phyloP scores from a whole-genome alignment of 192 early-diverging fungal genomes.

The Coemansia asiatica region DNA sequence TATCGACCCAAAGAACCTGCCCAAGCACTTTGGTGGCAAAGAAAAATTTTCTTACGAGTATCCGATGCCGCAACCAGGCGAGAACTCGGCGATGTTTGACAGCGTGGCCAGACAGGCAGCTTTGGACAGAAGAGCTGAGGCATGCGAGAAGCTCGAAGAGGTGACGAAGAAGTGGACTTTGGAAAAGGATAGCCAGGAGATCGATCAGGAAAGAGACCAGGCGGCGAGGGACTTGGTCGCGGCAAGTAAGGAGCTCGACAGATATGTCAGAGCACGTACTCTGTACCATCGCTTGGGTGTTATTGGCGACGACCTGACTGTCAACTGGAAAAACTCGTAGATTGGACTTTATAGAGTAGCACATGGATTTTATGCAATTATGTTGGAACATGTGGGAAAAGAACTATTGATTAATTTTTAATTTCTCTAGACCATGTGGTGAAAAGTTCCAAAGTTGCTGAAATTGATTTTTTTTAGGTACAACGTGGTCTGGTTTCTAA shows the following conservation, averaged over 20 bases:
- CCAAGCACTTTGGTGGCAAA: constrained; percentile 61
- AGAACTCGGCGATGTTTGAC: constrained; percentile 59
- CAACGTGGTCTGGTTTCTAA: background rate
- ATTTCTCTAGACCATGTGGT: background rate
- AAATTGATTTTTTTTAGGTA: background rate
- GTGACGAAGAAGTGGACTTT: constrained; percentile 55
- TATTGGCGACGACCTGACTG: constrained; percentile 24
- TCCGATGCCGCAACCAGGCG: constrained; percentile 39
- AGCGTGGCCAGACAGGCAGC: constrained; percentile 33
- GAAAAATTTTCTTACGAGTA: constrained; percentile 61
- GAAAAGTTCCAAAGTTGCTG: too few relatives aligned
- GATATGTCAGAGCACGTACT: constrained; percentile 54
- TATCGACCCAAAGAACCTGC: constrained; percentile 63
- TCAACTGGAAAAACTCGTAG: constrained; percentile 16
- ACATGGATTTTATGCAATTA: too few relatives aligned
- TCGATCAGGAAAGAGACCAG: background rate
- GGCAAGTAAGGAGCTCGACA: constrained; percentile 54
- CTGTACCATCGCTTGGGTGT: constrained; percentile 57
- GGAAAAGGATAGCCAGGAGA: background rate
- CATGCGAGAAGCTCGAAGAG: constrained; percentile 51
- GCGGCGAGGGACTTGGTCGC: constrained; percentile 30
- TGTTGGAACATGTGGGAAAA: background rate
- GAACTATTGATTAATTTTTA: background rate
- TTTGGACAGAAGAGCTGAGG: constrained; percentile 23
- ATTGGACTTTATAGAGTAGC: too few relatives aligned